phyloP scores from a whole-genome alignment of 177 flowering plant species.

The Vitis hybrid region DNA sequence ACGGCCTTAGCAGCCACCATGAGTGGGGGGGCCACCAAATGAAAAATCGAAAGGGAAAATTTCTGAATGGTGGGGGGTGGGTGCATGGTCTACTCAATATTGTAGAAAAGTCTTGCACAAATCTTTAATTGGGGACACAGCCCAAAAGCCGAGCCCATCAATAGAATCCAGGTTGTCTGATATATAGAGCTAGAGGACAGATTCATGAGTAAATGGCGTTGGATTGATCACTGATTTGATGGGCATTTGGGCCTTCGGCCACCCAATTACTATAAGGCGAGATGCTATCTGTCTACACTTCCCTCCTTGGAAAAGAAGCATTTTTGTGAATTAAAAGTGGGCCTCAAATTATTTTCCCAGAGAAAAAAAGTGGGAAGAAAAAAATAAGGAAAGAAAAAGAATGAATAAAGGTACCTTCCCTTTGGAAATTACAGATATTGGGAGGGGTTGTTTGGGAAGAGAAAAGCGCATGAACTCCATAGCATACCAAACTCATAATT shows the following conservation, averaged over 20 bases:
- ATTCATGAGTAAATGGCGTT: neutral
- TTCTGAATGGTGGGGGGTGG: neutral
- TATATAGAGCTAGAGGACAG: neutral
- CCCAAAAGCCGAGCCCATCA: constrained; percentile 1
- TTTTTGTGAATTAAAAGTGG: constrained; percentile 8
- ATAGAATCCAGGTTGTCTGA: neutral
- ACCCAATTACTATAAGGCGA: neutral
- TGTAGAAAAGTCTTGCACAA: neutral
- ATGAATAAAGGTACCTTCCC: no score
- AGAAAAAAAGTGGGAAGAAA: no score
- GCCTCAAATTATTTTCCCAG: neutral
- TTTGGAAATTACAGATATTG: no score
- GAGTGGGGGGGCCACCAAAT: no score
- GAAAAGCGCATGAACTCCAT: no score
- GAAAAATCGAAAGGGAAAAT: no score
- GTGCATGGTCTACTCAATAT: neutral
- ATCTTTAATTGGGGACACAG: neutral
- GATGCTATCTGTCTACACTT: constrained; percentile 19
- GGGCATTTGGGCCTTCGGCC: constrained; percentile 15
- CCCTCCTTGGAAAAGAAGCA: neutral
- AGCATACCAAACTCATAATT: no score
- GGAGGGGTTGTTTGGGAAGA: no score
- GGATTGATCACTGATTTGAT: constrained; percentile 13
- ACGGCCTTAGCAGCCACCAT: no score
- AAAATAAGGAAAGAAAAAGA: no score